These are phyloP conservation scores for Neostapfia colusana DNA, from an alignment of 176 grass and related monocot species.

Conservation along the genomic window DNA sequence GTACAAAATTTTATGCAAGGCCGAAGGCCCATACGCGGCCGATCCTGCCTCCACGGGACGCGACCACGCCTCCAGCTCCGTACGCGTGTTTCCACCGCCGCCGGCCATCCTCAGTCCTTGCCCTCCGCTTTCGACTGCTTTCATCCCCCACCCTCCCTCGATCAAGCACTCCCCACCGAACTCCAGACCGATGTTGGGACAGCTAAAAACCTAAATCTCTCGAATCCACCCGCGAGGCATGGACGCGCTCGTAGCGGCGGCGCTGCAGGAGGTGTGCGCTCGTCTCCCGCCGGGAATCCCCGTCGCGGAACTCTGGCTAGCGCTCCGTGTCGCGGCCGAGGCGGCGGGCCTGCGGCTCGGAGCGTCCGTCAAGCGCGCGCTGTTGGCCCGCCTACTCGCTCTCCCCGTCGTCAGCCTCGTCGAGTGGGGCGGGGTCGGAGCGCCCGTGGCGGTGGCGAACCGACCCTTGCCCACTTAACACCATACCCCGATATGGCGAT, in stretches of 20 bases:
- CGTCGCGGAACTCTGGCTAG: constrained; percentile 54
- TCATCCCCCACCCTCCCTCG: too few relatives aligned
- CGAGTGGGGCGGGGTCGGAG: constrained; percentile 45
- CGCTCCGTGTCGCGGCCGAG: constrained; percentile 42
- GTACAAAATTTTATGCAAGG: too few relatives aligned
- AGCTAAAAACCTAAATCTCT: not conserved
- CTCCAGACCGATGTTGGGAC: too few relatives aligned
- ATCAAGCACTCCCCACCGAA: too few relatives aligned
- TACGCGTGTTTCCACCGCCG: too few relatives aligned
- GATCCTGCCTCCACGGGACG: too few relatives aligned
- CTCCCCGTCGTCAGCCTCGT: constrained; percentile 59
- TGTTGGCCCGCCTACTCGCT: constrained; percentile 69
- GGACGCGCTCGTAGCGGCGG: constrained; percentile 71
- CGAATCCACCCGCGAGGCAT: constrained; percentile 20
- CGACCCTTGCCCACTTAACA: too few relatives aligned
- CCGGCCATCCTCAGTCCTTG: too few relatives aligned
- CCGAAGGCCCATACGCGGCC: too few relatives aligned
- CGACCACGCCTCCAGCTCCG: too few relatives aligned
- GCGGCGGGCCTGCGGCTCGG: constrained; percentile 48
- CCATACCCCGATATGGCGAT: too few relatives aligned
- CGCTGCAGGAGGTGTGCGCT: constrained; percentile 80
- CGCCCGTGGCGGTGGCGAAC: constrained; percentile 35
- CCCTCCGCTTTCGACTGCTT: too few relatives aligned
- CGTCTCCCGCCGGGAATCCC: constrained; percentile 51
- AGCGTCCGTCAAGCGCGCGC: constrained; percentile 46